Evolutionary conservation across 495 filamentous ascomycete genomes (phyloP), one percentile per base, ranked within the genome.

Genomic region (Podospora pseudoanserina): DNA sequence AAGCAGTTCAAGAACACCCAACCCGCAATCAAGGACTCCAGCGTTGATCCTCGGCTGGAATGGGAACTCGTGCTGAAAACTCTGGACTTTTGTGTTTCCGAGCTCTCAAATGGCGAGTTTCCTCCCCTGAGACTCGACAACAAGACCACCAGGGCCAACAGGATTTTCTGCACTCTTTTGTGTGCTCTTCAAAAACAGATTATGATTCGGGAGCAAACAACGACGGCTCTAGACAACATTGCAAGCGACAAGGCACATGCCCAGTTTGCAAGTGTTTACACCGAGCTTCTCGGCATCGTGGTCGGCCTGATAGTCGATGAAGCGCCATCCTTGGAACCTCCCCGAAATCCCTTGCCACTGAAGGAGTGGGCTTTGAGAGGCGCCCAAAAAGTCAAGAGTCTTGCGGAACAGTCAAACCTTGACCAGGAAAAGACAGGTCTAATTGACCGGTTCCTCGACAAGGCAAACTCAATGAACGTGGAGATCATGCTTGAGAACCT

Each of bases 251-350:
- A 19, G 18, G 55, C 6, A 28, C 39, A 64, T n/a, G 0, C 20
- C 4, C 71, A 75, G 39, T 27, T 75, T 7, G 73, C 60, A 18
- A 71, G 75, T 16, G 67, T 68, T 13, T 16, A 68, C 15, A 63
- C 67, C 34, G 62, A 75, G 27, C 64, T 77, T n/a, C 62, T 77
- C 2, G 19, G 44, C 59, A 67, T 39, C 9, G 57, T 75, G 3
- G 59, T 68, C 9, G 66, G 64, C 65, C 72, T 72, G 67, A 68
- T 72, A 64, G 73, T 74, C 60, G 63, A 67, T 3, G 55, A 19
- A 58, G 55, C 6, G 55, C 55, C 15, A 15, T 4, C 55, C n/a
- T 3, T 15, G n/a, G 55, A 58, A 4, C 0, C 26, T 0, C 1
- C 55, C 23, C 2, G 1, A n/a, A 20, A 56, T 13, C 3, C 55